phyloP scores from a whole-genome alignment of 306 rosid genomes.

The Gynostemma pentaphyllum region DNA sequence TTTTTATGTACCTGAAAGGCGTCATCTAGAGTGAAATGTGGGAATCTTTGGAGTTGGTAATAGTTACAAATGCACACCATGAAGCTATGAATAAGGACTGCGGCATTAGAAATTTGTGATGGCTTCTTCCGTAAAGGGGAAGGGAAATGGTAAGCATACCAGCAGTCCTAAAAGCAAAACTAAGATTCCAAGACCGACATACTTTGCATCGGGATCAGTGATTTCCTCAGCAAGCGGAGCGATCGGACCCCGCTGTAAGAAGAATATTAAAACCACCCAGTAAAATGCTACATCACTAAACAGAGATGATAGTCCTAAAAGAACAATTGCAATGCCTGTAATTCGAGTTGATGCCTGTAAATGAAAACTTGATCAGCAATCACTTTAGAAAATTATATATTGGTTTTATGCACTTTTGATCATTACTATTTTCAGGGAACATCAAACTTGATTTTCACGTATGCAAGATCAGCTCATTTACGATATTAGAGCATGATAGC shows the following conservation, averaged over 20 bases:
- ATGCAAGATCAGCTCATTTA: not conserved
- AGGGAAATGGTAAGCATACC: constrained; percentile 92
- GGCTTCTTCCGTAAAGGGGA: constrained; percentile 63
- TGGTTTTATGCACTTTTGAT: not conserved
- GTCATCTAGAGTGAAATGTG: not conserved
- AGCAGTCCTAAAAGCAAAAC: constrained; percentile 85
- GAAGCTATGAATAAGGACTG: constrained; percentile 1
- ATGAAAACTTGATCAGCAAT: constrained; percentile 2
- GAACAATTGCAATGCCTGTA: constrained; percentile 58
- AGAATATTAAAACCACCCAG: constrained; percentile 87
- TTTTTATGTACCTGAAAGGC: not conserved
- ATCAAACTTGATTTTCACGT: not conserved
- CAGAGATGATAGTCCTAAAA: constrained; percentile 70
- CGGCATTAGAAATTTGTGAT: constrained; percentile 37
- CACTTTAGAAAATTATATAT: not conserved
- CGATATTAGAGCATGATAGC: not conserved
- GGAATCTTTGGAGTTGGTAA: not conserved
- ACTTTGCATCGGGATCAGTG: constrained; percentile 68
- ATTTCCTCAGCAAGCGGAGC: constrained; percentile 92
- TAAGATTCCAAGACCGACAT: constrained; percentile 59
- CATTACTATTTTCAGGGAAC: not conserved
- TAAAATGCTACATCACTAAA: constrained; percentile 87
- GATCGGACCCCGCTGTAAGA: constrained; percentile 92
- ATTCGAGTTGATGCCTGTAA: constrained; percentile 72
- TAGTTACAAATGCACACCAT: constrained; percentile 2